These are phyloP conservation scores for Xylariomycetidae sp. DNA, from an alignment of 2,329 filamentous ascomycete species.

Conservation along the genomic window DNA sequence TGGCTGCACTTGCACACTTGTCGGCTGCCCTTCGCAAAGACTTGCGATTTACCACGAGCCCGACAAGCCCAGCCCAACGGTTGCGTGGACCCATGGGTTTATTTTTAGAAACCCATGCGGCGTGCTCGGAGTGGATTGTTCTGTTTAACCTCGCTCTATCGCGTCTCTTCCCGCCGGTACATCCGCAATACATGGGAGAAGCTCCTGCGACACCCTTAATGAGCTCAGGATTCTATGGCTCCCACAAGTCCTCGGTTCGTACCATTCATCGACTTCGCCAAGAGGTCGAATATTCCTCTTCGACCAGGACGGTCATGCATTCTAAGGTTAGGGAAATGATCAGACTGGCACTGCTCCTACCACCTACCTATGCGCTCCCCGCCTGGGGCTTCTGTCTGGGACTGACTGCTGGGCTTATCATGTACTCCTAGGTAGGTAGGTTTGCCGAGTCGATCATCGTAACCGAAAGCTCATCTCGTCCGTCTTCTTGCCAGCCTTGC, in stretches of 20 bases:
- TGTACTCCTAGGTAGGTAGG: no score
- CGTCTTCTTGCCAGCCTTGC: no score
- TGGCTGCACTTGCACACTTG: not conserved
- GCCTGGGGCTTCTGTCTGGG: no score
- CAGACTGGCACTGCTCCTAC: conserved; percentile 13
- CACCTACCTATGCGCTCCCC: conserved; percentile 2
- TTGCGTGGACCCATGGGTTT: conserved; percentile 6
- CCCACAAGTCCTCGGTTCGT: conserved; percentile 16
- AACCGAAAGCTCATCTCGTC: no score
- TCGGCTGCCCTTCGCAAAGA: not conserved
- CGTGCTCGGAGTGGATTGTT: conserved; percentile 4
- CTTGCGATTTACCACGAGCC: not conserved
- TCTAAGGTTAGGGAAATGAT: conserved; percentile 15
- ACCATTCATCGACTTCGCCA: conserved; percentile 22
- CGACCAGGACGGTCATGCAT: conserved; percentile 21
- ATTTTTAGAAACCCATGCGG: conserved; percentile 15
- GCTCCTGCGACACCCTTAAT: conserved; percentile 7
- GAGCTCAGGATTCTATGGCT: conserved; percentile 8
- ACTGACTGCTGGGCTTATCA: no score
- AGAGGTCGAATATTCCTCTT: conserved; percentile 27
- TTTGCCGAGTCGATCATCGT: no score
- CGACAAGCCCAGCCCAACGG: conserved; percentile 5
- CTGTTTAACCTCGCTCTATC: conserved; percentile 8
- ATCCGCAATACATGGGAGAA: conserved; percentile 18
- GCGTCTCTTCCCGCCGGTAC: conserved; percentile 12